phyloP scores from a whole-genome alignment of 805 yeast species.

The Phaffomyces thermotolerans region DNA sequence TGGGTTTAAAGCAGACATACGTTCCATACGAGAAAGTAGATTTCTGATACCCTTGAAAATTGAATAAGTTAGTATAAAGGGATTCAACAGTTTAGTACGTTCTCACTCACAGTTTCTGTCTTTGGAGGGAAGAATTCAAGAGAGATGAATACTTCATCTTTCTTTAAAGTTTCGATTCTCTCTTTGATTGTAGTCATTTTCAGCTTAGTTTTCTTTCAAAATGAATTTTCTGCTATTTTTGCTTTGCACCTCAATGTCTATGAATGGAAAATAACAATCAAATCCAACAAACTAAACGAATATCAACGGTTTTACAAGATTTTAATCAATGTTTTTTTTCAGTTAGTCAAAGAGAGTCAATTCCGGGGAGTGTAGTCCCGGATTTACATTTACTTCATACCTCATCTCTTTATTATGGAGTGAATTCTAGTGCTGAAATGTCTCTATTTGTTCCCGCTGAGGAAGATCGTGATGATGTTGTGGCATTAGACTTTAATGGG shows the following conservation, averaged over 20 bases:
- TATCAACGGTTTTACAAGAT: no score
- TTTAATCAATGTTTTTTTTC: no score
- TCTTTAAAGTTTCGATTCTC: slow-evolving; percentile 39
- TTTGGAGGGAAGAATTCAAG: slow-evolving; percentile 97
- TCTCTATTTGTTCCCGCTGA: slow-evolving; percentile 30
- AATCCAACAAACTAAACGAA: no score
- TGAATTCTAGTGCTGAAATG: slow-evolving; percentile 6
- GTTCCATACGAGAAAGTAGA: slow-evolving; percentile 73
- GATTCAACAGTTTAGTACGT: no score
- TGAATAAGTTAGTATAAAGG: slow-evolving; percentile 4
- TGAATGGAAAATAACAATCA: no score
- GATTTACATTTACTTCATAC: no score
- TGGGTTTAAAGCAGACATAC: slow-evolving; percentile 87
- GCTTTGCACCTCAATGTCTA: no score
- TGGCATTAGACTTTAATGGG: not conserved
- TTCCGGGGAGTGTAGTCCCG: no score
- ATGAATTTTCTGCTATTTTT: not conserved
- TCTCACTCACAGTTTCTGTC: slow-evolving; percentile 55
- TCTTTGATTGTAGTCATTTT: slow-evolving; percentile 32
- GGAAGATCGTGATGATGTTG: slow-evolving; percentile 7
- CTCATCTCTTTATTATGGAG: no score
- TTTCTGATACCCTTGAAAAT: slow-evolving; percentile 60
- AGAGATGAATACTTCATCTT: slow-evolving; percentile 63
- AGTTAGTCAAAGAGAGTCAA: no score
- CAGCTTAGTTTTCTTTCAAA: not conserved